phyloP scores from a whole-genome alignment of 306 rosid genomes.

The Malus sylvestris region DNA sequence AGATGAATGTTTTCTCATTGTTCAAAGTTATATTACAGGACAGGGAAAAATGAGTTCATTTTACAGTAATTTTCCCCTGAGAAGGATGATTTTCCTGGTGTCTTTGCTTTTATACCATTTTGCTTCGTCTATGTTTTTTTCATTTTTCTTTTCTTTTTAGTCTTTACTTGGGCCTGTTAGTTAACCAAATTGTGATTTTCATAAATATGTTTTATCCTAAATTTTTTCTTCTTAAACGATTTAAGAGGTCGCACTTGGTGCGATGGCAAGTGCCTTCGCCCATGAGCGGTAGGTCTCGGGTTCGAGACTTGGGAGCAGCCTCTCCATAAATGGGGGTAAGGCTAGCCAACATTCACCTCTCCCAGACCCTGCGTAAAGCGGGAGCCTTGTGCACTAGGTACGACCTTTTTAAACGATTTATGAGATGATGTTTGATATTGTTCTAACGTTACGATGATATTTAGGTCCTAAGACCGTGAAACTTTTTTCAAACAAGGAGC shows the following conservation, averaged over 20 bases:
- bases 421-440: background rate
- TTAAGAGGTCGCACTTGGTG: no score
- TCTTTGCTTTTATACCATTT: background rate
- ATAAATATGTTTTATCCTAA: background rate
- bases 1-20: background rate
- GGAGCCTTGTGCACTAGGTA: no score
- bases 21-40: background rate
- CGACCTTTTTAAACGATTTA: background rate
- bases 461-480: slow-evolving; percentile 90
- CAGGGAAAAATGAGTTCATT: background rate
- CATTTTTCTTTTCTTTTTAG: background rate
- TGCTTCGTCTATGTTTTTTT: background rate
- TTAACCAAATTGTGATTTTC: background rate
- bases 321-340: no score
- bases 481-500: slow-evolving; percentile 88
- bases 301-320: no score
- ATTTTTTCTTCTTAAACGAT: background rate
- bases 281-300: no score
- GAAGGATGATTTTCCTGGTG: background rate
- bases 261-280: no score
- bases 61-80: background rate
- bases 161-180: background rate
- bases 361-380: no score
- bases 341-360: no score
- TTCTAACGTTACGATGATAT: background rate